Conservation (phyloP, 768 basidiomycete species). For the Rhodotorula diobovata region DNA sequence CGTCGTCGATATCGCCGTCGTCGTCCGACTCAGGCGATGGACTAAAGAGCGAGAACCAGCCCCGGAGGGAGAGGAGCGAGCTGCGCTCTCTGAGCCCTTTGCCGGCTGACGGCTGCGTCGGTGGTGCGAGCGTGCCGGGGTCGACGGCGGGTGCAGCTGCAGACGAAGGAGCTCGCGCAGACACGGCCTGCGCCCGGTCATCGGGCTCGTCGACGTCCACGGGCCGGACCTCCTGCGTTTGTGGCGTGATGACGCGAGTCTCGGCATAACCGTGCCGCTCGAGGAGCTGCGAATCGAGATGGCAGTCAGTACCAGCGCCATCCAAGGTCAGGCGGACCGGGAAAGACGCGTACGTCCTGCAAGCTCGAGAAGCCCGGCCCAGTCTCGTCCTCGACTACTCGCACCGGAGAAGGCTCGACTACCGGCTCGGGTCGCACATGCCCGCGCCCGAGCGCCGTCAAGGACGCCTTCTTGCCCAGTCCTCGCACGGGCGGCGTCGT, state of each 20-base stretch:
- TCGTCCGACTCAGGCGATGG: not conserved
- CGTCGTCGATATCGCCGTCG: not conserved
- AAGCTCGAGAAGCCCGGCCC: slow-evolving; percentile 1
- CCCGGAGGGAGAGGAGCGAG: slow-evolving; percentile 9
- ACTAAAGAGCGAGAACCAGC: slow-evolving; percentile 4
- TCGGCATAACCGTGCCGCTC: slow-evolving; percentile 21
- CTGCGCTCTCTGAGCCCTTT: not conserved
- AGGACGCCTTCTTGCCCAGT: not conserved
- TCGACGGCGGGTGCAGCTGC: not conserved
- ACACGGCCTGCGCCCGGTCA: not conserved
- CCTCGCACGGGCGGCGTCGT: not conserved
- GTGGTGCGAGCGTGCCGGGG: not conserved
- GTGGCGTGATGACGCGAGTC: slow-evolving; percentile 20
- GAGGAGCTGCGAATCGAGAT: not conserved
- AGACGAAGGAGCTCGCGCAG: not conserved
- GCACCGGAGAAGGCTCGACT: not conserved
- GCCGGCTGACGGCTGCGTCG: not conserved
- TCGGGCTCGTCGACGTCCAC: not conserved
- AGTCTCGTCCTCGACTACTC: not conserved
- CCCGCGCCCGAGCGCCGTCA: not conserved
- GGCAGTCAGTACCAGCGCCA: no score
- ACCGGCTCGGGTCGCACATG: not conserved
- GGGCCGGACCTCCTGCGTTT: not conserved
- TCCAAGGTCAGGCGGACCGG: not conserved
- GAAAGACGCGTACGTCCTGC: slow-evolving; percentile 4